Base-by-base conservation (phyloP, 768 basidiomycete species). In the Auriscalpium vulgare region DNA sequence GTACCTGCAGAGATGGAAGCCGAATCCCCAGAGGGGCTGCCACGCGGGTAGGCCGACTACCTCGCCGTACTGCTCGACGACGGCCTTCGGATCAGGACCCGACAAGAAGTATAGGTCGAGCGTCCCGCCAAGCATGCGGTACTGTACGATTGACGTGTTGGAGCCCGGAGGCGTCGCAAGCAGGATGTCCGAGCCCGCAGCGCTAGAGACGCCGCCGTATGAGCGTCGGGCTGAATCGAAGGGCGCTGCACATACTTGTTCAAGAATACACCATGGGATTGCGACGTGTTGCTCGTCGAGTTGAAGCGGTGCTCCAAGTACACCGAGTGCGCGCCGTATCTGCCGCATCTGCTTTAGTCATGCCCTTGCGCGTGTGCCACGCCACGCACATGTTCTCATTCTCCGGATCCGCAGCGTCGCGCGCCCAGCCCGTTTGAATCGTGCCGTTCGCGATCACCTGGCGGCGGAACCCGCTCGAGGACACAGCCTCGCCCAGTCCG, bases 81-180 rank as follows among this genome's bases (percentile, higher is more conserved):
- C 88, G n/a, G 69, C 67, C 47, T 72, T 71, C 23, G 83, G 78
- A n/a, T 58, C 67, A 9, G 72, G 72, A 13, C 78, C 78, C 6
- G 73, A 79, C 65, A 90, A 78, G 71, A 87, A 89, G 73, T 89
- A 90, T 60, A 91, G 82, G 68, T 90, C 85, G 36, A 91, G 70
- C 0, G 82, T 83, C 16, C 89, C 88, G 6, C 89, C 88, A 47
- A 91, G 71, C 66, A 83, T 72, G 47, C 88, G 75, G 65, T 91
- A 92, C 61, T 91, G 75, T 21, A 91, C 74, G 4, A 87, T 70
- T 1, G 85, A 87, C 10, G 74, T 72, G n/a, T 72, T 69, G 1
- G 83, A 78, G 23, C 62, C 68, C 8, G 74, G 75, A 35, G 82
- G 88, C 6, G 80, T 85, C 58, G 78, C 72, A 50, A 91, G 76